Percentiles rank a stretch among this genome's conserved stretches.
These are phyloP conservation scores for Calonectria fujianensis DNA, from an alignment of 2,329 filamentous ascomycete species.

Conservation along the genomic window DNA sequence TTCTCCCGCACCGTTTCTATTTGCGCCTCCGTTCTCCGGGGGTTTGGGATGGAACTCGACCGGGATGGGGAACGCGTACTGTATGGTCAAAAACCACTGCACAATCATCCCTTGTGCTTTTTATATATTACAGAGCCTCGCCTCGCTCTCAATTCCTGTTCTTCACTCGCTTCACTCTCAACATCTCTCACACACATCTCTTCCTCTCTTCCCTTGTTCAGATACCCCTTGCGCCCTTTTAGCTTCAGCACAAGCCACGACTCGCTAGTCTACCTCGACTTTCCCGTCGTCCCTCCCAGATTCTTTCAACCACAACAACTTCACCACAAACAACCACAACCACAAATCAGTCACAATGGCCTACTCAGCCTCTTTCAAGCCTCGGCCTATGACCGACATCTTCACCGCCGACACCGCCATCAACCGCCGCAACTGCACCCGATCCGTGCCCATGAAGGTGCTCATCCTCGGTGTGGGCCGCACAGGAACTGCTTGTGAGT, in stretches of 20 bases:
- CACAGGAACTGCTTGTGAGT: conserved; percentile 81
- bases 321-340: neutral
- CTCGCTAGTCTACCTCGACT: neutral
- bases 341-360: conserved; percentile 50
- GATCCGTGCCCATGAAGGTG: conserved; percentile 83
- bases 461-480: conserved; percentile 81
- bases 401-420: conserved; percentile 81
- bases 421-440: conserved; percentile 78
- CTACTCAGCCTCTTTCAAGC: conserved; percentile 56
- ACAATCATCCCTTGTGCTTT: conserved; percentile 18
- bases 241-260: neutral
- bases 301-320: neutral
- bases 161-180: neutral
- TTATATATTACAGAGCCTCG: conserved; percentile 24
- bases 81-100: conserved; percentile 13
- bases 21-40: conserved; percentile 27
- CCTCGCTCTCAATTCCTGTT: neutral
- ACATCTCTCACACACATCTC: conserved; percentile 11
- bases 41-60: conserved; percentile 26
- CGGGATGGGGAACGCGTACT: conserved; percentile 24
- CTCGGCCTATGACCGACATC: conserved; percentile 72
- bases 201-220: neutral
- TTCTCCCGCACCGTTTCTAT: conserved; percentile 25
- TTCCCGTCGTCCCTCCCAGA: neutral
- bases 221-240: conserved; percentile 1